Evolutionary conservation across 1,139 yeast species (phyloP).

Genomic region (Blastobotrys malaysiensis): DNA sequence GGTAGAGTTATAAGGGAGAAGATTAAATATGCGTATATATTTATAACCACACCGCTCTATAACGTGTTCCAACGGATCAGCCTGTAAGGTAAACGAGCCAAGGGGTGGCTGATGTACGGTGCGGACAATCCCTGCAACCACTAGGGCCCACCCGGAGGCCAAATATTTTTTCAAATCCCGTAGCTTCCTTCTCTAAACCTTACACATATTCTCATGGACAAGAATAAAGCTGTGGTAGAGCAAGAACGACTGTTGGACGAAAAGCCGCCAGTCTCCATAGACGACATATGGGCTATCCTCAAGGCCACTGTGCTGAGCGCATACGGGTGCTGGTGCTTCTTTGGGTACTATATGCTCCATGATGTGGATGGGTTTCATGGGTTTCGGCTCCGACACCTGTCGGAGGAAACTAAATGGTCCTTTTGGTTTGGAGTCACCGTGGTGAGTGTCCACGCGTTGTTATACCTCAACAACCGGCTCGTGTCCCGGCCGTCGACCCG

Average conservation of each 20-base stretch:
- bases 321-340: slow-evolving; percentile 20
- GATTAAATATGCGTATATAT: too few species aligned
- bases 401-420: background rate
- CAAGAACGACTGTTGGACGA: slow-evolving; percentile 4
- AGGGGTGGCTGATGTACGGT: background rate
- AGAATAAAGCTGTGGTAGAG: background rate
- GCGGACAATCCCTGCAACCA: background rate
- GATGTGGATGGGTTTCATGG: background rate
- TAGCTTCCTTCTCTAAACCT: background rate
- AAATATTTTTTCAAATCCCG: background rate
- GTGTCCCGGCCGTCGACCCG: slow-evolving; percentile 18
- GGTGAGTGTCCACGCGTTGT: slow-evolving; percentile 12
- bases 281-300: slow-evolving; percentile 16
- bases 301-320: slow-evolving; percentile 21
- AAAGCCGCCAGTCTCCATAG: slow-evolving; percentile 7
- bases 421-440: slow-evolving; percentile 13
- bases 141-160: background rate
- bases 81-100: background rate
- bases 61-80: too few species aligned
- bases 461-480: slow-evolving; percentile 14
- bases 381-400: background rate
- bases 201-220: slow-evolving; percentile 1
- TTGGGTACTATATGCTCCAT: slow-evolving; percentile 9
- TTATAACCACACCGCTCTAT: too few species aligned
- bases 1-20: too few species aligned